A percentile compares a stretch with the other conserved stretches of the same genome.
These are phyloP conservation scores for Dianthus caryophyllus DNA, from an alignment of 148 eudicot species.

Conservation along the genomic window DNA sequence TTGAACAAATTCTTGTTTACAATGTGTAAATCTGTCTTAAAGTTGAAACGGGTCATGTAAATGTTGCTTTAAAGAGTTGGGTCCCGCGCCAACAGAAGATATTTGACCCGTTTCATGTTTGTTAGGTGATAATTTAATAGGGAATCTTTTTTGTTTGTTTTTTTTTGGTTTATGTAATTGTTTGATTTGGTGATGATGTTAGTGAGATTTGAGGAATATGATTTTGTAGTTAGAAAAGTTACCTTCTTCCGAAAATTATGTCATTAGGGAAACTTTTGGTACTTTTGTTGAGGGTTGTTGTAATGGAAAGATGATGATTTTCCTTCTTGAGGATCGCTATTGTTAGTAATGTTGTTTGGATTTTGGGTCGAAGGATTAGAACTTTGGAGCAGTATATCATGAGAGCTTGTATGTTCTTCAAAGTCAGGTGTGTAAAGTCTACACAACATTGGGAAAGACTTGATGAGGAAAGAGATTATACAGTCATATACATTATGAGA, in stretches of 20 bases:
- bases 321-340: not conserved
- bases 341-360: not conserved
- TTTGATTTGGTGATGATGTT: not conserved
- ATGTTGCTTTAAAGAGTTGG: too few species aligned
- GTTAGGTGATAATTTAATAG: too few species aligned
- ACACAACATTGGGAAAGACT: not conserved
- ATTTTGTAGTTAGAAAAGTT: not conserved
- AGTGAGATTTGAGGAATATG: not conserved
- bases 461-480: not conserved
- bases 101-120: too few species aligned
- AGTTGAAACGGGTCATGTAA: too few species aligned
- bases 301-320: not conserved
- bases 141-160: not conserved
- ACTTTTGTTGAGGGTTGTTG: not conserved
- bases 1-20: too few species aligned
- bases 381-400: not conserved
- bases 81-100: too few species aligned
- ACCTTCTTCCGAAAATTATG: not conserved
- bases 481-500: too few species aligned
- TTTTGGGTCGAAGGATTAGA: not conserved
- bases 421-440: not conserved
- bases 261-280: not conserved
- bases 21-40: too few species aligned
- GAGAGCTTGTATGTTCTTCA: not conserved
- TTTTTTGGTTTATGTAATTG: not conserved